Evolutionary conservation across 352 stramenopile species (phyloP), one percentile per base, ranked within the genome.

Genomic region (Phytopythium sindhum): DNA sequence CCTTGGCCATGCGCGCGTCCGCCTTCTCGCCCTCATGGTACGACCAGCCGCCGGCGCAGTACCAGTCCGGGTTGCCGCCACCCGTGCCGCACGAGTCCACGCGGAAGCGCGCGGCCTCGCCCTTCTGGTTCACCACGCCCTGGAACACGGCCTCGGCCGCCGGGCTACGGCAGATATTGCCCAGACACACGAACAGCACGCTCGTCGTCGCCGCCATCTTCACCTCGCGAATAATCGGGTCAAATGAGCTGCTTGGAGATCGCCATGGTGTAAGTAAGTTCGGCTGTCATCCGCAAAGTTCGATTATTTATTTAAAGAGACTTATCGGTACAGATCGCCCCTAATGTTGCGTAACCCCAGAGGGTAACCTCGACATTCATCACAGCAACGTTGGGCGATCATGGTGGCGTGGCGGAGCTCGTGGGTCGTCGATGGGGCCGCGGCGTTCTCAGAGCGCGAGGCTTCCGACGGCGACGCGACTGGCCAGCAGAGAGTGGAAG

Each of bases 171-270:
- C 89, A 96, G 60, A 97, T 96, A 54, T 97, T 97, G 47, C 90
- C 90, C 42, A 97, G 74, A 64, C 90, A 97, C 57, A 97, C 87
- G 58, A 97, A 97, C 65, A 96, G 53, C 59, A 97, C 88, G 54
- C 77, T 84, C 65, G 73, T 67, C 78, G 29, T 65, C 15, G 15
- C 47, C 41, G 31, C 24, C 44, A 29, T 39, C 10, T 15, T 10
- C 5, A 10, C 10, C 4, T 10, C 33, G 7, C 33, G 33, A 39
- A 15, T 14, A 10, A 39, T 39, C 33, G 33, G n/a, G n/a, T n/a
- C n/a, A n/a, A 39, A 15, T 14, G 33, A 39, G 14, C 3, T 39
- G 33, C 33, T 39, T 14, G 33, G 14, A 2, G 33, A 12, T 39
- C 33, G 33, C 33, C 10, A 39, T 39, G 33, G 33, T 39, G 10